A percentile compares a stretch with the other conserved stretches of the same genome.
Conservation (phyloP, 1,139 yeast species). For the Kluyveromyces sp. region DNA sequence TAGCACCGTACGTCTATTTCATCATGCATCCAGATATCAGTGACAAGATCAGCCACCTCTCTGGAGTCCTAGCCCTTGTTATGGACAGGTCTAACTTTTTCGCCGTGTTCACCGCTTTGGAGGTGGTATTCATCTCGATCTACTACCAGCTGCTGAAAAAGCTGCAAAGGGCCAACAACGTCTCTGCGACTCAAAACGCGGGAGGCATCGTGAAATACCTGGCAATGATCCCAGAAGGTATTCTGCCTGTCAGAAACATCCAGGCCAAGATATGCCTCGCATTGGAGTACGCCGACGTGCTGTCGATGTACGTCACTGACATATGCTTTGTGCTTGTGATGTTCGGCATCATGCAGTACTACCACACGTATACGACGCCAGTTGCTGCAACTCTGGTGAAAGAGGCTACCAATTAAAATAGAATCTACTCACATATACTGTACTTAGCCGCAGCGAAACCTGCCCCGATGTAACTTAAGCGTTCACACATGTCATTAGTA, state of each 20-base stretch:
- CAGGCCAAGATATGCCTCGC: constrained; percentile 24
- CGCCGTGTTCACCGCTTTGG: constrained; percentile 33
- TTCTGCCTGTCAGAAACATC: constrained; percentile 27
- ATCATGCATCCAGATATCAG: constrained; percentile 20
- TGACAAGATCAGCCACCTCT: constrained; percentile 1
- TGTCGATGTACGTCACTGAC: constrained; percentile 36
- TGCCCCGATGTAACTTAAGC: no score
- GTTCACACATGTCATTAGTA: no score
- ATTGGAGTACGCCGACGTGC: constrained; percentile 37
- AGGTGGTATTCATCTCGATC: constrained; percentile 32
- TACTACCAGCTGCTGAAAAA: constrained; percentile 28
- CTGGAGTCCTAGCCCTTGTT: constrained; percentile 4
- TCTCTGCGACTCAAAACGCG: constrained; percentile 23
- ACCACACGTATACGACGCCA: constrained; percentile 12
- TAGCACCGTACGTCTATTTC: constrained; percentile 26
- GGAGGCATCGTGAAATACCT: constrained; percentile 27
- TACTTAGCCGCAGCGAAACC: no score
- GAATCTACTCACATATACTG: no score
- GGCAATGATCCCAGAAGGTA: constrained; percentile 30
- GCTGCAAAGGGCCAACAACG: constrained; percentile 24
- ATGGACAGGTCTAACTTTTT: constrained; percentile 31
- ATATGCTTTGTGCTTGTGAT: constrained; percentile 35
- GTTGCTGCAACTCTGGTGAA: no score
- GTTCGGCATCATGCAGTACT: constrained; percentile 32
- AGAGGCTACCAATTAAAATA: no score